Evolutionary conservation across 2,329 filamentous ascomycete genomes (phyloP), one percentile per base, ranked within the genome.

Genomic region (Neofusicoccum ribis): DNA sequence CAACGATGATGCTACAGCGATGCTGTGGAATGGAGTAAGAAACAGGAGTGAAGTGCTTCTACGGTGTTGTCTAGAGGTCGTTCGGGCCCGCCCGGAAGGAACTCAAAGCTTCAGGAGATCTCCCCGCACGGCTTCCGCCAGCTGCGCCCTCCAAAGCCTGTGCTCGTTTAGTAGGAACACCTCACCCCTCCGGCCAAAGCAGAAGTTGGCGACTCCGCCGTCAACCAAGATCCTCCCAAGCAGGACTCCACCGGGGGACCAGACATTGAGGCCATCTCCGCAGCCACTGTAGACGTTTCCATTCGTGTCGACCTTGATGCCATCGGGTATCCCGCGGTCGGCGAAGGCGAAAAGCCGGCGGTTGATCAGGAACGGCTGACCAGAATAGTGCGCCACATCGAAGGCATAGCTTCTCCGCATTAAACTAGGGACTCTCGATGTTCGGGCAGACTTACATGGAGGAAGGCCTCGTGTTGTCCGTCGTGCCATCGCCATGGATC

Each of bases 211-310:
- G 2, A 78, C 76, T 0, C 80, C 80, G 0, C 79, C 81, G 0
- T 66, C 64, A 11, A 72, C 51, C 14, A 68, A 17, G n/a, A 67
- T 52, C 20, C 63, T 60, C 34, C 82, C 83, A 37, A 84, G 76
- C 0, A 82, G 73, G 23, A 73, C 74, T 4, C 82, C 82, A 3
- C 75, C 78, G 1, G 77, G 66, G 51, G 75, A 81, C 78, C 80
- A 85, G 2, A 85, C 76, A 66, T 84, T 81, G n/a, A 85, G 73
- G 11, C 83, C 83, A 64, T 83, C 83, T 3, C 76, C 78, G 64
- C 81, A 82, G 0, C 80, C 82, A 44, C 79, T 75, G 68, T 82
- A 88, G 2, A 89, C 80, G 60, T 87, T 85, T 1, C 86, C 86
- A 12, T 81, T 74, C 7, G 78, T 74, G 68, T 87, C 85, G 65